Evolutionary conservation across 164 flowering plant species (phyloP), one percentile per base, ranked within the genome.

Genomic region (Liriodendron chinense): DNA sequence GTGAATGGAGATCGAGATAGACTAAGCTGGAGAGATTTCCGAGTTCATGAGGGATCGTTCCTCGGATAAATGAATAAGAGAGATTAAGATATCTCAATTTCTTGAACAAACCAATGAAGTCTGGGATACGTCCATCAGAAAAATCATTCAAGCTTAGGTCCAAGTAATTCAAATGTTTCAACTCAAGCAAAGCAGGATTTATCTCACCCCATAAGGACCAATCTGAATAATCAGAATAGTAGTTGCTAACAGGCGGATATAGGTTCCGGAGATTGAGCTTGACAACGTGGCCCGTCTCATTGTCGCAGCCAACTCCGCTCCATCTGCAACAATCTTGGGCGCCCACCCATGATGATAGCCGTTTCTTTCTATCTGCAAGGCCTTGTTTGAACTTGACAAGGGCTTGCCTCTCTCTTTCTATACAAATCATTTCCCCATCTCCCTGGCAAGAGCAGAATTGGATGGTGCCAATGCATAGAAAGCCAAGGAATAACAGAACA

Each of bases 11-110:
- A 56, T 66, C 75, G 13, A 78, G 71, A 18, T 73, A 26, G 8
- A 24, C 69, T 16, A 78, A 67, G 5, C 20, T 74, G 22, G 80
- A 73, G 63, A 78, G 69, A 74, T 78, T 78, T 7, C 76, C 74
- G 1, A 78, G 74, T n/a, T 73, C 76, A 48, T 28, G 65, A 61
- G 80, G 80, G 63, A 78, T 25, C 3, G 5, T 14, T 16, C 79
- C 69, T n/a, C n/a, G n/a, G n/a, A 0, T 13, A 7, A 68, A 77
- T 1, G 64, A 13, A 12, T 12, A 21, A 2, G 76, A 63, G 53
- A 78, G 59, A 70, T 78, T 64, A 78, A 70, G 25, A 47, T 73
- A 78, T 21, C 63, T 63, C 50, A 74, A 26, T 50, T 64, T 49
- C 1, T 23, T 48, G 14, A 75, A 26, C 9, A 72, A 71, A 47